A percentile compares a stretch with the other conserved stretches of the same genome.
Conservation (phyloP, 805 yeast genomes). For the Komagataella phaffii region DNA sequence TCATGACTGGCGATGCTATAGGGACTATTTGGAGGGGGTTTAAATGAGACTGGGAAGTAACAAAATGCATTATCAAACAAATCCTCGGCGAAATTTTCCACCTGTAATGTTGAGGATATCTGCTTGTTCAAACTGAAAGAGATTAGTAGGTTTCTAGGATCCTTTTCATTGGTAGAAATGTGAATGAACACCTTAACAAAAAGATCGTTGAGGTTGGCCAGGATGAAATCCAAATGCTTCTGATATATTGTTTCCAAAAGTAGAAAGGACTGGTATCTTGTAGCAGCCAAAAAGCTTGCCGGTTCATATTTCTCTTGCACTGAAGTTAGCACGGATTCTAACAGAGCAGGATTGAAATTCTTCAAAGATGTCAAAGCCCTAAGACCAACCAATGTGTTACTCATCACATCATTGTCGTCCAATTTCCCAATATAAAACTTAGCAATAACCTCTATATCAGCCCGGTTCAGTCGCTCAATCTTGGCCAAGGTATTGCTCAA, state of each 20-base stretch:
- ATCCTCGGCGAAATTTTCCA: constrained; percentile 38
- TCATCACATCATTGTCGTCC: constrained; percentile 45
- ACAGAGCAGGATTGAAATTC: constrained; percentile 25
- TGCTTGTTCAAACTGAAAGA: constrained; percentile 45
- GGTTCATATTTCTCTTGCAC: constrained; percentile 35
- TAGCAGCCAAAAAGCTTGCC: constrained; percentile 42
- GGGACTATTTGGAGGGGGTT: constrained; percentile 84
- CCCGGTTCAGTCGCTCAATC: constrained; percentile 17
- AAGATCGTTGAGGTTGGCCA: constrained; percentile 18
- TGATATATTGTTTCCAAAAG: constrained; percentile 26
- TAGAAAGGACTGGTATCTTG: constrained; percentile 46
- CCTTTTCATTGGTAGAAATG: constrained; percentile 81
- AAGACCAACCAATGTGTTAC: constrained; percentile 42
- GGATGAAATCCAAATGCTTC: constrained; percentile 12
- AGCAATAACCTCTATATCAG: constrained; percentile 34
- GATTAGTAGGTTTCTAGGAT: constrained; percentile 71
- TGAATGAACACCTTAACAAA: constrained; percentile 48
- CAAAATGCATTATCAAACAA: constrained; percentile 85
- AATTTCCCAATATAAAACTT: constrained; percentile 54
- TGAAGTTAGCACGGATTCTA: constrained; percentile 22
- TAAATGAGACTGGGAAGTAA: constrained; percentile 92
- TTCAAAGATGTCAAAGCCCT: constrained; percentile 35
- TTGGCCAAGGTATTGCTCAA: constrained; percentile 21
- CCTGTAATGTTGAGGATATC: constrained; percentile 29
- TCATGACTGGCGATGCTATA: constrained; percentile 69